A percentile compares a stretch with the other conserved stretches of the same genome.
phyloP scores from a whole-genome alignment of 2,329 filamentous ascomycete species.

The Mycocentrospora acerina region DNA sequence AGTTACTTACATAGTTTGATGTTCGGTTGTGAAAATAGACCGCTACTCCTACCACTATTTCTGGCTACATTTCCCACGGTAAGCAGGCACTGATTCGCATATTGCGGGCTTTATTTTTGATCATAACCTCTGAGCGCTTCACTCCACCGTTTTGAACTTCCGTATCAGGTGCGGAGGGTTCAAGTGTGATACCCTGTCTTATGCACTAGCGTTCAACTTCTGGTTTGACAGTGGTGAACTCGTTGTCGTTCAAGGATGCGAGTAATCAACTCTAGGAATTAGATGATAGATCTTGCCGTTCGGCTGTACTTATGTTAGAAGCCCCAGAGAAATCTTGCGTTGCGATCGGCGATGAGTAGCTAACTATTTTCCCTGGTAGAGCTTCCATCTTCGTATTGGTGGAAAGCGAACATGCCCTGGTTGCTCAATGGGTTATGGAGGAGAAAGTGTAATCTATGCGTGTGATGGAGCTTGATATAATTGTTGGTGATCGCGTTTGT shows the following conservation, averaged over 20 bases:
- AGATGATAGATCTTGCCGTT: conserved; percentile 1
- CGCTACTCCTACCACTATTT: conserved; percentile 5
- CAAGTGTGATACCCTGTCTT: neutral
- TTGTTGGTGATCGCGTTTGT: too few species aligned
- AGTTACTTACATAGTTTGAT: conserved; percentile 5
- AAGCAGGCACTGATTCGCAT: conserved; percentile 6
- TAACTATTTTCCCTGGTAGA: neutral
- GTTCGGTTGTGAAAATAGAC: conserved; percentile 11
- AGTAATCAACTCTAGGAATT: too few species aligned
- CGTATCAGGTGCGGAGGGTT: conserved; percentile 9
- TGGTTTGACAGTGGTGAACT: conserved; percentile 1
- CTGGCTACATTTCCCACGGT: conserved; percentile 2
- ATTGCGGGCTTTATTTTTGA: conserved; percentile 3
- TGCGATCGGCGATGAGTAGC: conserved; percentile 1
- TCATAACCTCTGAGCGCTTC: conserved; percentile 8
- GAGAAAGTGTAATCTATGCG: too few species aligned
- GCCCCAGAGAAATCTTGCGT: neutral
- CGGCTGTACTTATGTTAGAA: conserved; percentile 6
- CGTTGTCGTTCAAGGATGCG: neutral
- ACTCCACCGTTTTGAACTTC: conserved; percentile 7
- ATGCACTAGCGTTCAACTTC: conserved; percentile 1
- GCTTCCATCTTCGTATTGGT: neutral
- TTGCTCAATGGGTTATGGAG: too few species aligned
- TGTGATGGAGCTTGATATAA: too few species aligned
- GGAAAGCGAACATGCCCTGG: too few species aligned